Evolutionary conservation across 2,329 filamentous ascomycete species (phyloP), one percentile per base, ranked within the genome.

Genomic region (Curvularia hawaiiensis): DNA sequence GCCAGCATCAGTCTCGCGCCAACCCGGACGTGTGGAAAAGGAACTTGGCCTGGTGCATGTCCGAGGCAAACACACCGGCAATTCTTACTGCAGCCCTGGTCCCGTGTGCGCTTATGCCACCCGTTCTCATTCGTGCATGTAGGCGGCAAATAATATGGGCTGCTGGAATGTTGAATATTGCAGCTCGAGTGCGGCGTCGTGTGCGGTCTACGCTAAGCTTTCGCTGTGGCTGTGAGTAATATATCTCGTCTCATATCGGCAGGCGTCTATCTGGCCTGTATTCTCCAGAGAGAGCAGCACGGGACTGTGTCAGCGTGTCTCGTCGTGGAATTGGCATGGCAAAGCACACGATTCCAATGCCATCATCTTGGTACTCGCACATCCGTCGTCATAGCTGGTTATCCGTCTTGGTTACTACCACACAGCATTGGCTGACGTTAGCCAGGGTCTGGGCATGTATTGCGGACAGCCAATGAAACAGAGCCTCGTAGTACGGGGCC

Each of bases 1-100:
- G 41, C 44, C 57, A 50, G 43, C 52, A 44, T 53, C 33, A 49
- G 43, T 16, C 45, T 33, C 31, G 24, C 48, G 33, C 40, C 39
- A 33, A 20, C 38, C 60, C 61, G 35, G 35, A 38, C 7, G 55
- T 64, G 61, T 55, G 61, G 61, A 31, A 64, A 60, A 51, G 40
- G 26, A 38, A 24, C 31, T 20, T 35, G 46, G 30, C 30, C 33
- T 16, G 40, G 50, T 44, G 40, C 47, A 50, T 44, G 44, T 53
- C 56, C 52, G 56, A 56, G 51, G 61, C 54, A 60, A 52, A 56
- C 31, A 54, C 52, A 58, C 56, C 61, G 61, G 61, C 61, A 62
- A 62, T 61, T 58, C 24, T 35, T 56, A 46, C 55, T 52, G 20
- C 22, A 40, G 55, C 33, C n/a, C 31, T 58, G 51, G 16, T 35